Evolutionary conservation across 148 eudicot species (phyloP).

Genomic region (Rhododendron mucronatum): DNA sequence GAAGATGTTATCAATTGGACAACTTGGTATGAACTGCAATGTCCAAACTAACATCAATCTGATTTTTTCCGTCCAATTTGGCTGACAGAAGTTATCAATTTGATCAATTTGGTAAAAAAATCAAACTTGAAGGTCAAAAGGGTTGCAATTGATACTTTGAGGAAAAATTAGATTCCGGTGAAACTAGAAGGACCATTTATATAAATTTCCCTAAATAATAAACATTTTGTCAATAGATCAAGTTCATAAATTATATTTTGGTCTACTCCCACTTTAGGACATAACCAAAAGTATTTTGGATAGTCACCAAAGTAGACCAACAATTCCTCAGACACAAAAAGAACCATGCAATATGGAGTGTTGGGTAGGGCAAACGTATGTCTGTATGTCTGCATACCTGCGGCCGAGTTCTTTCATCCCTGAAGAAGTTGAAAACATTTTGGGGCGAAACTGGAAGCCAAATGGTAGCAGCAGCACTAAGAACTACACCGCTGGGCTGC

Average conservation of each 20-base stretch:
- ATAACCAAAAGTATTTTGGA: not conserved
- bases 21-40: no score
- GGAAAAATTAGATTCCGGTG: no score
- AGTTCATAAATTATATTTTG: not conserved
- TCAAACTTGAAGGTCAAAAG: no score
- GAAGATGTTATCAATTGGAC: no score
- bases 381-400: slow-evolving; percentile 26
- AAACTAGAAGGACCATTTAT: no score
- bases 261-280: not conserved
- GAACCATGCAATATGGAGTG: not conserved
- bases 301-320: not conserved
- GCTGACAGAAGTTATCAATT: no score
- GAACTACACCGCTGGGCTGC: slow-evolving; percentile 39
- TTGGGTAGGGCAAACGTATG: not conserved
- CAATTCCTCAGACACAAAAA: not conserved
- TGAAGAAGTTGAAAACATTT: slow-evolving; percentile 42
- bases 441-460: slow-evolving; percentile 50
- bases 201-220: no score
- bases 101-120: no score
- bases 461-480: slow-evolving; percentile 50
- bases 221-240: not conserved
- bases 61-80: no score
- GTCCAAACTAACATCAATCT: no score
- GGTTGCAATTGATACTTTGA: no score
- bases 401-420: slow-evolving; percentile 48